Base-by-base conservation (phyloP, 768 basidiomycete genomes). In the Suillus plorans region DNA sequence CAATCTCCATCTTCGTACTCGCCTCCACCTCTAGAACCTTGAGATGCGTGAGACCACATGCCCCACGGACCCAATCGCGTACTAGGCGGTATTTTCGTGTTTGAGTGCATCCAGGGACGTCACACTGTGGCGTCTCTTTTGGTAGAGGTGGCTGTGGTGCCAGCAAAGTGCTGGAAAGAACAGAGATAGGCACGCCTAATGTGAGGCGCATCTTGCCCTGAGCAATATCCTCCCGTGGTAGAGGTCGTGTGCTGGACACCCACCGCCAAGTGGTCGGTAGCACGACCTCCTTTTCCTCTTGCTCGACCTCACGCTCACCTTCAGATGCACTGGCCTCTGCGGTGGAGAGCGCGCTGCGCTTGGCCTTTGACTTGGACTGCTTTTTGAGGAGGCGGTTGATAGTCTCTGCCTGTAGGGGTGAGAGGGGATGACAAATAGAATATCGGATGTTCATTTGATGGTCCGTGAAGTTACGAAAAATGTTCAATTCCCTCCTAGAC, bases 321-420 rank as follows among this genome's bases (percentile, higher is more conserved):
- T 77, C 76, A 14, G 69, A 67, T 34, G 73, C 67, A 8, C 76
- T 66, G 66, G 78, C 86, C 45, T 85, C 85, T 0, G 80, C 80
- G 1, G 82, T 84, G 18, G 82, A 81, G 36, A 80, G 68, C 0
- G 75, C 80, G n/a, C 80, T 83, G 13, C 87, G 85, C 68, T 85
- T 89, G 59, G 82, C 85, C 52, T 85, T 84, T 3, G 89, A 82
- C 12, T 89, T 84, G 20, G 89, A 87, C 72, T 92, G 92, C 75
- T 94, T 95, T 74, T 93, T 93, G 60, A 95, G 84, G 16, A 95
- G 82, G 34, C 94, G 89, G 69, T 94, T 94, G 74, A 95, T 95
- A 0, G 94, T 95, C 70, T 95, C 94, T 28, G 87, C 87, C 91
- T 94, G 69, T 22, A 39, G 49, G 25, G 39, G 42, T 31, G 10